Evolutionary conservation across 1,284 basidiomycete species (phyloP).

Genomic region (Flammula alnicola): DNA sequence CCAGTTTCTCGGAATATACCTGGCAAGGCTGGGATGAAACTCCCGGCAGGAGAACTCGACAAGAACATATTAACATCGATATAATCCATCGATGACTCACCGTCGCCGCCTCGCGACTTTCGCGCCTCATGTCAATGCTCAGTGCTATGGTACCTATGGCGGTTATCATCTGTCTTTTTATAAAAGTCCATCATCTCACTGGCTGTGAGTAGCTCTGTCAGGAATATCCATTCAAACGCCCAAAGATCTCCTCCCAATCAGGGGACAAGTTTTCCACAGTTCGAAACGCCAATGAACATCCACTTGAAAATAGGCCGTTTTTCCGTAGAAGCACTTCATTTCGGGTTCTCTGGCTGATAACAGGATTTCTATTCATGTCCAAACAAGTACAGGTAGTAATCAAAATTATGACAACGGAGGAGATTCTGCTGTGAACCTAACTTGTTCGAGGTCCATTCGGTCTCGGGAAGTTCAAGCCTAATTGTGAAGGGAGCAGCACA

Average conservation of each 20-base stretch:
- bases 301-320: slow-evolving; percentile 11
- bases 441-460: neutral
- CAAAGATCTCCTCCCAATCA: neutral
- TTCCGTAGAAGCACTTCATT: slow-evolving; percentile 23
- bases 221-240: neutral
- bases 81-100: slow-evolving; percentile 1
- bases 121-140: slow-evolving; percentile 12
- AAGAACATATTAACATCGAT: slow-evolving; percentile 4
- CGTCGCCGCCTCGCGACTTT: slow-evolving; percentile 11
- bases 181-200: too few species aligned
- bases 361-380: neutral
- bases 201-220: neutral
- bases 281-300: slow-evolving; percentile 11
- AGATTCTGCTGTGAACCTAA: slow-evolving; percentile 1
- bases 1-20: slow-evolving; percentile 1
- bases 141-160: too few species aligned
- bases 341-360: slow-evolving; percentile 15
- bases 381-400: slow-evolving; percentile 4
- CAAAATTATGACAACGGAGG: slow-evolving; percentile 1
- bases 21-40: neutral
- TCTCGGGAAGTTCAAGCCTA: too few species aligned
- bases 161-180: too few species aligned
- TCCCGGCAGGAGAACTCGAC: neutral
- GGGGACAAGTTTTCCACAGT: slow-evolving; percentile 14
- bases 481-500: too few species aligned